phyloP scores from a whole-genome alignment of 495 filamentous ascomycete species.

The Venustampulla echinocandica region DNA sequence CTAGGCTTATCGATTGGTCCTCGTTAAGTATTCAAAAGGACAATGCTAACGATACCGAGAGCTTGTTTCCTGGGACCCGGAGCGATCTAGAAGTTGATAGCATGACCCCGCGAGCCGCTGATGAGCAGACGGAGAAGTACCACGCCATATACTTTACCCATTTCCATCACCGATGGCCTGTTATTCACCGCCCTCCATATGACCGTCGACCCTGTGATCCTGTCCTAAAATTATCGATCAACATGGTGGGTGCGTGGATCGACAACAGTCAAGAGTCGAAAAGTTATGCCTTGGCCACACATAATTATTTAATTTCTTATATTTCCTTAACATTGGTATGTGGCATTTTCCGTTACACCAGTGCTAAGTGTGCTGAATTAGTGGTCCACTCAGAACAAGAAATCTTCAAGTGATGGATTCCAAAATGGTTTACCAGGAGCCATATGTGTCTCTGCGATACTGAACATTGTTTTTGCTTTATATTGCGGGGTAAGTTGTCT shows the following conservation, averaged over 20 bases:
- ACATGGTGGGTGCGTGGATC: constrained; percentile 22
- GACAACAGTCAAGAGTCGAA: constrained; percentile 7
- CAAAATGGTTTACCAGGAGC: constrained; percentile 2
- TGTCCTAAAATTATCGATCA: constrained; percentile 6
- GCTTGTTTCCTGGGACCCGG: too few species aligned
- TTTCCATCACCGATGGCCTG: constrained; percentile 19
- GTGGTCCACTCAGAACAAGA: too few species aligned
- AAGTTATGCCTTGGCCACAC: constrained; percentile 6
- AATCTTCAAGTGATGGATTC: constrained; percentile 8
- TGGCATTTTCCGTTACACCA: too few species aligned
- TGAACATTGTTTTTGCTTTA: constrained; percentile 16
- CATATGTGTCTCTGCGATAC: constrained; percentile 12
- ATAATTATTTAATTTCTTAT: constrained; percentile 5
- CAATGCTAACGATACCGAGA: too few species aligned
- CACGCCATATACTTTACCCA: constrained; percentile 9
- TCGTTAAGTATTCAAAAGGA: background rate
- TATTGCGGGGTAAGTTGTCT: constrained; percentile 18
- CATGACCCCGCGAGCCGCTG: background rate
- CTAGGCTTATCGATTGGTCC: constrained; percentile 15
- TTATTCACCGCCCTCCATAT: constrained; percentile 15
- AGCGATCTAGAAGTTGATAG: too few species aligned
- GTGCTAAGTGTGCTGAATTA: too few species aligned
- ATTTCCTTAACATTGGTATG: constrained; percentile 8
- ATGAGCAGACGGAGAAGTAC: constrained; percentile 1
- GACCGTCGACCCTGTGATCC: background rate